A percentile compares a stretch with the other conserved stretches of the same genome.
Conservation (phyloP, 1,139 yeast species). For the Arxiozyma bovina region DNA sequence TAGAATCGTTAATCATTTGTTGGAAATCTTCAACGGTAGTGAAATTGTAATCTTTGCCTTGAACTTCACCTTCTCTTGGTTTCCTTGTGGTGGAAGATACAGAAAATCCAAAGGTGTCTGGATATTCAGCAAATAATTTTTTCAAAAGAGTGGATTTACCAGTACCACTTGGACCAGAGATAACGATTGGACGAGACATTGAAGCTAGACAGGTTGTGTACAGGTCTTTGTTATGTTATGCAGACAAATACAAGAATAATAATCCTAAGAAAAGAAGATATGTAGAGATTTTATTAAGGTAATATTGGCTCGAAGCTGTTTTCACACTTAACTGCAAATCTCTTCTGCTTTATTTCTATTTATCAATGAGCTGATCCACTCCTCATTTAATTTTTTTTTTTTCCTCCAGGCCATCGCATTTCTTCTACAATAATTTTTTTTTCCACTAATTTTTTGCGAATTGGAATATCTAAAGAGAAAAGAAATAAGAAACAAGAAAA, state of each 20-base stretch:
- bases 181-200: conserved; percentile 73
- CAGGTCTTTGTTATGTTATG: background rate
- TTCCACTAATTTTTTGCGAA: background rate
- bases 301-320: too few relatives aligned
- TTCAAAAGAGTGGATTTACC: conserved; percentile 93
- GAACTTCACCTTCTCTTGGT: conserved; percentile 85
- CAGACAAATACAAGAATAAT: too few relatives aligned
- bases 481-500: too few relatives aligned
- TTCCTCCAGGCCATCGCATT: background rate
- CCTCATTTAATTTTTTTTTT: background rate
- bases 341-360: background rate
- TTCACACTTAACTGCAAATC: background rate
- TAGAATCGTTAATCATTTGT: conserved; percentile 57
- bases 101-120: conserved; percentile 84
- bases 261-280: background rate
- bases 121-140: conserved; percentile 81
- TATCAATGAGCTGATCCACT: background rate
- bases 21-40: conserved; percentile 71
- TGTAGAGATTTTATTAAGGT: too few relatives aligned
- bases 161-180: conserved; percentile 95
- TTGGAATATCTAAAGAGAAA: background rate
- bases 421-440: background rate
- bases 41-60: conserved; percentile 88
- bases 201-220: too few relatives aligned
- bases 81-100: conserved; percentile 88